Evolutionary conservation across 2,329 filamentous ascomycete genomes (phyloP), one percentile per base, ranked within the genome.

Genomic region (Penicillium sp.): DNA sequence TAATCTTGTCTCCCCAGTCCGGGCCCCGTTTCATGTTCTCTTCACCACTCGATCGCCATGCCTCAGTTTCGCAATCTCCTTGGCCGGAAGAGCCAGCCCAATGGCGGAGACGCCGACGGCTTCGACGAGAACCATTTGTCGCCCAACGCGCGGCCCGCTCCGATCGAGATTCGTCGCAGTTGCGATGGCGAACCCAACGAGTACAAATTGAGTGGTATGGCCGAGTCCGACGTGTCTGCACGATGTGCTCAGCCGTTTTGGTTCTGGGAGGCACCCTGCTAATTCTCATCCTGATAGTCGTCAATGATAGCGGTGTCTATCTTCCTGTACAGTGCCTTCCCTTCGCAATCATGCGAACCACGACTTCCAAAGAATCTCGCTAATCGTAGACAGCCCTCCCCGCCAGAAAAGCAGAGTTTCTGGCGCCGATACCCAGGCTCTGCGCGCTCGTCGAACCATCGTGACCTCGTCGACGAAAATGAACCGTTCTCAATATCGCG

Each of bases 401-500:
- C 92, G 2, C 83, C 86, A 13, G 90, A 96, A 73, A 90, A 90
- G 70, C 90, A 89, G 67, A 81, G 81, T 56, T 87, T 90, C 63
- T 96, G 91, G 91, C 76, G 76, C 49, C 76, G 75, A 59, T 83
- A 75, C 25, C 68, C 75, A 8, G 66, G 66, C 11, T 71, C 76
- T 3, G 78, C 75, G 20, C 76, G 75, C 53, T 78, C 81, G 35
- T 79, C 78, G 27, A 81, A 82, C 58, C 81, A 84, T 67, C 77
- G 82, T 50, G 84, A 81, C 67, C 83, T 87, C 62, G 77, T 89
- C 53, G 85, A 86, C 63, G 90, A 95, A 56, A 92, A 91, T 63
- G 92, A 97, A 69, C 91, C 88, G 13, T 97, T 97, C 70, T 90
- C 88, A 57, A 97, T 97, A 69, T 96, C 92, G 33, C 84, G 92